Evolutionary conservation across 257 asterid species (phyloP).

Genomic region (Petunia secreta): DNA sequence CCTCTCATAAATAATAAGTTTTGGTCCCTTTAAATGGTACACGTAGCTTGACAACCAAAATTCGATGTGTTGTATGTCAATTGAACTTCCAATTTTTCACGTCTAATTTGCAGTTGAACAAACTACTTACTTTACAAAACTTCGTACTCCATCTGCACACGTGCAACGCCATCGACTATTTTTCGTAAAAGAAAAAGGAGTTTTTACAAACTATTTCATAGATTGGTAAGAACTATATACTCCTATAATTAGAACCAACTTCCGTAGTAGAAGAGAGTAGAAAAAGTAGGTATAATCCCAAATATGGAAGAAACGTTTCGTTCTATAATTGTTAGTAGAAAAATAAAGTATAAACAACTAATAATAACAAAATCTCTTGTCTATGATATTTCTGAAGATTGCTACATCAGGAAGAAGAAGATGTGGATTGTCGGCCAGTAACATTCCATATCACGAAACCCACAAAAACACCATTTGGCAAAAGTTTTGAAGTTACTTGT

Average conservation of each 20-base stretch:
- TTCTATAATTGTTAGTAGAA: neutral
- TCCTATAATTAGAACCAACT: neutral
- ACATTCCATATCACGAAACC: neutral
- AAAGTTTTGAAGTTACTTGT: neutral
- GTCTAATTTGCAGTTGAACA: no score
- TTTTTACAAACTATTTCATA: neutral
- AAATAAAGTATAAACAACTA: neutral
- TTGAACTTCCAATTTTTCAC: no score
- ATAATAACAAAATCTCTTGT: neutral
- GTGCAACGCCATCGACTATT: no score
- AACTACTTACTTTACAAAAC: no score
- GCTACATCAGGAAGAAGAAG: no score
- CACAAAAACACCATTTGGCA: neutral
- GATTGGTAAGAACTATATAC: neutral
- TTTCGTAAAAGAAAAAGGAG: neutral
- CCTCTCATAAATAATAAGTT: no score
- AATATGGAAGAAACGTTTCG: neutral
- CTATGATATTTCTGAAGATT: neutral
- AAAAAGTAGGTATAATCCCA: neutral
- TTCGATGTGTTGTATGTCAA: no score
- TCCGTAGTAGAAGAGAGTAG: neutral
- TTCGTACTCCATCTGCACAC: no score
- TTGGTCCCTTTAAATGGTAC: no score
- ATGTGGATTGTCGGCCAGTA: neutral
- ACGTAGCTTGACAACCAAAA: no score